Conservation (phyloP, 2,329 filamentous ascomycete species). For the Sphaerulina musiva region DNA sequence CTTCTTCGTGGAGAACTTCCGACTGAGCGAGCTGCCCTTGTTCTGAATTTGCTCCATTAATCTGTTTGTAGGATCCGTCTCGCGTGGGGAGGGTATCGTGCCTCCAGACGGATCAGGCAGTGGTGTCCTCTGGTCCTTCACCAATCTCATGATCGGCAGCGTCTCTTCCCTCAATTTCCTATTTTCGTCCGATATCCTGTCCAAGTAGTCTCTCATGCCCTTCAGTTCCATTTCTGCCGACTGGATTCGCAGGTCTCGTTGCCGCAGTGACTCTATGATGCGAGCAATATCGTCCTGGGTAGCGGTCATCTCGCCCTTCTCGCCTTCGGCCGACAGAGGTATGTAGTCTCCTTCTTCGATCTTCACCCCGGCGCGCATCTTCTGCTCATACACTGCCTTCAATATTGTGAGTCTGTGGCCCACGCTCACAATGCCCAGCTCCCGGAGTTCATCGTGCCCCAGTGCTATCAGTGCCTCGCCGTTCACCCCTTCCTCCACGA, state of each 20-base stretch:
- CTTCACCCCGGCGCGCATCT: constrained; percentile 85
- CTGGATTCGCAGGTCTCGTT: constrained; percentile 84
- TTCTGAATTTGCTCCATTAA: constrained; percentile 27
- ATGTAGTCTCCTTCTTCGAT: constrained; percentile 91
- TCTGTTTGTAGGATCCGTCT: constrained; percentile 22
- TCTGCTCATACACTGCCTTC: constrained; percentile 93
- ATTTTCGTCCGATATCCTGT: constrained; percentile 66
- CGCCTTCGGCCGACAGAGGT: constrained; percentile 81
- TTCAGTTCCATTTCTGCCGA: constrained; percentile 76
- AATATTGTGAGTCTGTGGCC: constrained; percentile 91
- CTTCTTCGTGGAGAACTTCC: constrained; percentile 50
- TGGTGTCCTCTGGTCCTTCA: constrained; percentile 86
- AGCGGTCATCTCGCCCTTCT: constrained; percentile 75
- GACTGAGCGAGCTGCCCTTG: constrained; percentile 44
- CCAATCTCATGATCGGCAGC: constrained; percentile 79
- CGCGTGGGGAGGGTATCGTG: constrained; percentile 31
- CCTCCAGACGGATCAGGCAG: constrained; percentile 52
- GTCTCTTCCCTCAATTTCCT: constrained; percentile 83
- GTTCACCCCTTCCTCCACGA: constrained; percentile 81
- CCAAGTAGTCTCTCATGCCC: constrained; percentile 55
- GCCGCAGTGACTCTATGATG: constrained; percentile 78
- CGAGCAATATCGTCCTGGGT: constrained; percentile 90
- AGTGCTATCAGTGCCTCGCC: constrained; percentile 85
- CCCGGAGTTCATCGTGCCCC: constrained; percentile 87
- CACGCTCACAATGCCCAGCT: constrained; percentile 87